Conservation (phyloP, 2,329 filamentous ascomycete genomes). For the Colletotrichum gigasporum region DNA sequence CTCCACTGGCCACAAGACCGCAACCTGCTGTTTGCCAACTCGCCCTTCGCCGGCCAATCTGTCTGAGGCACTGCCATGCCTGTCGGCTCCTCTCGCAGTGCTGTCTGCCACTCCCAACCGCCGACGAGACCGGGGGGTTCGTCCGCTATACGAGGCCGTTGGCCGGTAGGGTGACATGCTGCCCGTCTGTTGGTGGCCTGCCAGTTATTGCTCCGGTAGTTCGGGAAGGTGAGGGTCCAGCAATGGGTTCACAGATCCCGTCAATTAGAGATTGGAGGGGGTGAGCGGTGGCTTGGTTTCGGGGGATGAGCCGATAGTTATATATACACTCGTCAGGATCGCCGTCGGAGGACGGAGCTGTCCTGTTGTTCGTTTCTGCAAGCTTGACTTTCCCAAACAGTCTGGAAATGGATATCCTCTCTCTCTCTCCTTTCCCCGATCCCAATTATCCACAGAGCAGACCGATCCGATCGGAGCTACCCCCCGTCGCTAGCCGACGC, state of each 20-base stretch:
- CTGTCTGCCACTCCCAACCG: conserved; percentile 7
- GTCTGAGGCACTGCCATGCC: conserved; percentile 13
- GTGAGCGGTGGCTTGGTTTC: neutral
- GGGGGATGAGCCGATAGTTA: neutral
- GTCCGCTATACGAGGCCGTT: neutral
- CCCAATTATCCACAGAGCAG: neutral
- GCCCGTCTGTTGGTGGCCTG: conserved; percentile 8
- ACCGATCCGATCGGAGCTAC: neutral
- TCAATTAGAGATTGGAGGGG: conserved; percentile 23
- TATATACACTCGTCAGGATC: neutral
- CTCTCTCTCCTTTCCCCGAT: neutral
- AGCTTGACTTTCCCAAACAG: neutral
- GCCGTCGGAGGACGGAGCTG: neutral
- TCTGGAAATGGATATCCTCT: neutral
- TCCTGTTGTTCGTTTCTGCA: neutral
- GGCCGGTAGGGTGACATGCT: neutral
- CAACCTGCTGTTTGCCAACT: neutral
- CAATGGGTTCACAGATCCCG: conserved; percentile 16
- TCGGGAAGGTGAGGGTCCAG: neutral
- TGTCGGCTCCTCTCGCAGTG: conserved; percentile 14
- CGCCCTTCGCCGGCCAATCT: neutral
- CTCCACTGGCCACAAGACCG: neutral
- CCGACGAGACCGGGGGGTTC: neutral
- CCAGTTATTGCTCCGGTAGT: neutral
- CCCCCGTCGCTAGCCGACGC: neutral